Conservation (phyloP, 768 basidiomycete genomes). For the Pleurotus eryngii region DNA sequence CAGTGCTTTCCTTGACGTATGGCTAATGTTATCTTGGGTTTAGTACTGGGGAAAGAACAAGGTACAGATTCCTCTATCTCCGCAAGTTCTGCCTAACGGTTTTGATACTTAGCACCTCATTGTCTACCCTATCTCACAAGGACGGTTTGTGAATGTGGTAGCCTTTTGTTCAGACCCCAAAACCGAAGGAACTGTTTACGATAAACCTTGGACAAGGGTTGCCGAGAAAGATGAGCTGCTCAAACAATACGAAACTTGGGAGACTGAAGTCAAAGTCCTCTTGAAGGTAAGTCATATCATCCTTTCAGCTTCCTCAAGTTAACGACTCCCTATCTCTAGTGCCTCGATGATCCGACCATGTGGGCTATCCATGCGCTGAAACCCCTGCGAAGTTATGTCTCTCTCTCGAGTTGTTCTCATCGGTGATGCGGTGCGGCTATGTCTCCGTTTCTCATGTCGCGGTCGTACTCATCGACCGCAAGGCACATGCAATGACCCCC, state of each 20-base stretch:
- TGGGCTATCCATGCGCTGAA: constrained; percentile 44
- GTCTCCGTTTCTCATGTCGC: background rate
- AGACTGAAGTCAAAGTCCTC: constrained; percentile 41
- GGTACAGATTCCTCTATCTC: constrained; percentile 13
- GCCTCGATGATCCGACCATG: constrained; percentile 30
- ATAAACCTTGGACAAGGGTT: constrained; percentile 3
- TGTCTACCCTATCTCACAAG: constrained; percentile 48
- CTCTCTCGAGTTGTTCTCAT: constrained; percentile 38
- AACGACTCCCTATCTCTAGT: constrained; percentile 19
- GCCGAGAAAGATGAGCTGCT: constrained; percentile 33
- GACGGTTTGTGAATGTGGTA: constrained; percentile 47
- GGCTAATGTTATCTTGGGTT: background rate
- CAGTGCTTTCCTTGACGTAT: background rate
- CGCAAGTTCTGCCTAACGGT: background rate
- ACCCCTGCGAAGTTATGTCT: constrained; percentile 34
- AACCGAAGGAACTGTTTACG: constrained; percentile 32
- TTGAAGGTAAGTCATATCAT: constrained; percentile 31
- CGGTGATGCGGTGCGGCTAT: constrained; percentile 43
- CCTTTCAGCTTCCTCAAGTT: background rate
- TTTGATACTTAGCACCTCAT: constrained; percentile 38
- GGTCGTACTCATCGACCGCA: background rate
- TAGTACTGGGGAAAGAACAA: constrained; percentile 25
- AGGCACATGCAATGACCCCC: constrained; percentile 26
- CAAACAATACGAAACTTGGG: constrained; percentile 37
- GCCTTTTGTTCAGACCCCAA: constrained; percentile 33